These are phyloP conservation scores for Castanopsis chinensis DNA, from an alignment of 306 rosid genomes.

Conservation along the genomic window DNA sequence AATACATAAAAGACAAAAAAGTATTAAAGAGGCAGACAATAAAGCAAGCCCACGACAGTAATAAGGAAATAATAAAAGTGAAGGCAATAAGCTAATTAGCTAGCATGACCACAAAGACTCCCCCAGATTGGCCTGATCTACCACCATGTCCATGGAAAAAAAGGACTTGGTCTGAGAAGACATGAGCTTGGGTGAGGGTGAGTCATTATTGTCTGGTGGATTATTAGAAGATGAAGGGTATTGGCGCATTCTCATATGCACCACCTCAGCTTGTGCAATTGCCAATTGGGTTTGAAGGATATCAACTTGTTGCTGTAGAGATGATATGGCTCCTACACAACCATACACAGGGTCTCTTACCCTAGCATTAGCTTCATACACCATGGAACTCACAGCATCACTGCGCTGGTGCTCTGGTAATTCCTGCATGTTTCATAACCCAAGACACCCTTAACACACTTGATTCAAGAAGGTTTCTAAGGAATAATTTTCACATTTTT, in stretches of 20 bases:
- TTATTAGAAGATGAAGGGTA: conserved; percentile 19
- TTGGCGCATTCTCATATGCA: conserved; percentile 63
- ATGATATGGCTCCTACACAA: conserved; percentile 91
- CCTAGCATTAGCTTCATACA: conserved; percentile 95
- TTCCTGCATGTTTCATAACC: conserved; percentile 43
- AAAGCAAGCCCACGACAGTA: conserved; percentile 51
- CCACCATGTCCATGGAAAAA: conserved; percentile 57
- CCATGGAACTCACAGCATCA: conserved; percentile 97
- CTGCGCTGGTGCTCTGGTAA: conserved; percentile 78
- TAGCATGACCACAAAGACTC: conserved; percentile 83
- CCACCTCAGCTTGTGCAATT: conserved; percentile 73
- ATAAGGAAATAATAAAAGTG: conserved; percentile 20
- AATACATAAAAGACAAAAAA: conserved; percentile 9
- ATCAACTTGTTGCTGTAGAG: conserved; percentile 81
- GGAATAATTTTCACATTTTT: too few relatives aligned
- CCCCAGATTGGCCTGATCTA: conserved; percentile 56
- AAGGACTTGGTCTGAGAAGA: conserved; percentile 57
- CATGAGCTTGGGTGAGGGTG: conserved; percentile 23
- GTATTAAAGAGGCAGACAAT: conserved; percentile 32
- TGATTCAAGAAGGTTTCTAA: background rate
- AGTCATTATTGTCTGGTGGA: conserved; percentile 16
- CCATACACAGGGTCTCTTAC: conserved; percentile 92
- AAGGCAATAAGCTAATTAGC: conserved; percentile 28
- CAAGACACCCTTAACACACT: background rate
- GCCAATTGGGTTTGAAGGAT: conserved; percentile 79